Base-by-base conservation (phyloP, 2,329 filamentous ascomycete species). In the Claviceps capensis region DNA sequence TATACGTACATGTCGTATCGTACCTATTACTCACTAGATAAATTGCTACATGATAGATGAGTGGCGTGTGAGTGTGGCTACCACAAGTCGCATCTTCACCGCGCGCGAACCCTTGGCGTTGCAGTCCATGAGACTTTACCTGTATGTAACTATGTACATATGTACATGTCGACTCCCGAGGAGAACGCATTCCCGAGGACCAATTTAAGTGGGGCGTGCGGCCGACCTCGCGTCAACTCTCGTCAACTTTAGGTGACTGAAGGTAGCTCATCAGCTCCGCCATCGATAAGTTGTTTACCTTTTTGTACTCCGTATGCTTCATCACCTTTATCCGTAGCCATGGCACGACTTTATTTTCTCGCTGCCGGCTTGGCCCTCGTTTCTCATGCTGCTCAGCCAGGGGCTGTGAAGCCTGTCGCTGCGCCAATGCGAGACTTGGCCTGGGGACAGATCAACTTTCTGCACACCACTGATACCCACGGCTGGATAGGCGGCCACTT, bases 401-500 rank as follows among this genome's bases (percentile, higher is more conserved):
- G 80, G 52, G 88, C 91, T 50, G 83, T 83, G n/a, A 69, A 78
- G 42, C 88, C 93, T 7, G 77, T 91, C 54, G 77, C 81, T 53
- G 88, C 85, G 52, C 90, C 89, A 46, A 79, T 97, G 69, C 83
- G 91, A 61, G 78, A 88, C 59, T 75, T 98, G 51, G 78, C 82
- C 60, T 96, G 90, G 88, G 90, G 86, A n/a, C 85, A 95, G 65
- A 77, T 97, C 62, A 97, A 97, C 74, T 94, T 95, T 67, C 70
- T 98, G n/a, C 90, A 95, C 63, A 97, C 93, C 0, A 97, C 93
- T 42, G 86, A 97, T 65, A 93, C 87, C 4, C 93, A 97, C 69
- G 91, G 93, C 61, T 98, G 93, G 93, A 83, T 94, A 63, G 88
- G 82, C 9, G 93, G 93, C 1, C 93, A 98, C 73, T 71, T 97